Evolutionary conservation across 345 rosid genomes (phyloP), one percentile per base, ranked within the genome.

Genomic region (Sonneratia caseolaris): DNA sequence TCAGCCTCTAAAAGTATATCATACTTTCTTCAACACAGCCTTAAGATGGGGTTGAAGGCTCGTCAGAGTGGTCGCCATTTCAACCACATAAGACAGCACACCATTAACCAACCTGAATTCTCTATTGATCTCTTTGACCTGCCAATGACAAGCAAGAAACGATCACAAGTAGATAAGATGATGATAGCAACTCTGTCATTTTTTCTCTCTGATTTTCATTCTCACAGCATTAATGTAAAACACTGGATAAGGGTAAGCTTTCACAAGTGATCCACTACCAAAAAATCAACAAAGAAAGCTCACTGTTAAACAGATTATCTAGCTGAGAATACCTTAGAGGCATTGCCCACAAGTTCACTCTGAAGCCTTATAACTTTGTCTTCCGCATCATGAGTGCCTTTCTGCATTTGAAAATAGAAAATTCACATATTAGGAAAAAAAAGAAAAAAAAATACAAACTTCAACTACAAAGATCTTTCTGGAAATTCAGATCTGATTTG

Each of bases 281-380:
- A 42, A 42, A 70, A 21, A 37, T 36, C 36, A 49, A 19, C 24
- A 36, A 14, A 36, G 11, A 68, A 27, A 42, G 19, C 7, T 32
- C 32, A 45, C 47, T 13, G 8, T 32, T 55, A 14, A 6, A 56
- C 24, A 10, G 40, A 36, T 10, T 19, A 51, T 35, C 14, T 22
- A 21, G 69, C 18, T 48, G 7, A 56, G 67, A 57, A 40, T 79
- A 91, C 97, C 92, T 89, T 86, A 12, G 90, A 87, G 49, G 95
- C 90, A 75, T 91, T 89, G 66, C 89, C 93, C 48, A 91, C 93
- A 70, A 89, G 75, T 64, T 84, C 76, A 74, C 90, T 91, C 37
- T 80, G 84, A 77, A 91, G 91, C 75, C 73, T 76, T 71, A 91
- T 83, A 5, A 70, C 70, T 73, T 84, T 84, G 12, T 79, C 82